Evolutionary conservation across 768 basidiomycete genomes (phyloP).

Genomic region (Candolleomyces eurysporus): DNA sequence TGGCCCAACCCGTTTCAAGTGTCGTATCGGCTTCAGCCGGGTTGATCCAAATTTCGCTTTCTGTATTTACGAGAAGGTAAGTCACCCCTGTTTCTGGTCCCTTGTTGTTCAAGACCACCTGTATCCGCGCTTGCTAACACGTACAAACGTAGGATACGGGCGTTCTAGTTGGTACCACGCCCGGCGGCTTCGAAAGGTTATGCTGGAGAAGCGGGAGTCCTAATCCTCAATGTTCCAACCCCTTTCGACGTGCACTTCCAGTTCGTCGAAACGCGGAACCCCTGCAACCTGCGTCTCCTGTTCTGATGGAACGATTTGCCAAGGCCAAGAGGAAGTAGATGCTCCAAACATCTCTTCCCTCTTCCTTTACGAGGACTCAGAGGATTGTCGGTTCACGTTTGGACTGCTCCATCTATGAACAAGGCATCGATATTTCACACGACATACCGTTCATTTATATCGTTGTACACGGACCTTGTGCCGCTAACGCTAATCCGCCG

Average conservation of each 20-base stretch:
- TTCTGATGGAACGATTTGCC: neutral
- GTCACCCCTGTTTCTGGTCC: neutral
- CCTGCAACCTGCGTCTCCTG: neutral
- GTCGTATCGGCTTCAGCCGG: neutral
- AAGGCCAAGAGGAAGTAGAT: neutral
- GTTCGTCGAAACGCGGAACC: neutral
- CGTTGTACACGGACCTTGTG: too few species aligned
- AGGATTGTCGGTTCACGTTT: too few species aligned
- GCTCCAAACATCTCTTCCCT: neutral
- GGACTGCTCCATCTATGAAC: too few species aligned
- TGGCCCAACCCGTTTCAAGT: conserved; percentile 1
- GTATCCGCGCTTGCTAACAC: too few species aligned
- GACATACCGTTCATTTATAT: too few species aligned
- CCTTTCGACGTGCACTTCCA: neutral
- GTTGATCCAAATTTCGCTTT: conserved; percentile 1
- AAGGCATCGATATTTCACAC: too few species aligned
- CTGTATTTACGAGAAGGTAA: neutral
- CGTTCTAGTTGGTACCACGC: neutral
- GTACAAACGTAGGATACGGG: neutral
- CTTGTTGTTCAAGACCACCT: too few species aligned
- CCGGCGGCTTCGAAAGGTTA: neutral
- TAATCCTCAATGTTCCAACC: neutral
- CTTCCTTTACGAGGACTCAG: too few species aligned
- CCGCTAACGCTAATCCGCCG: too few species aligned
- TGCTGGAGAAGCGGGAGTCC: neutral